Conservation (phyloP, 805 yeast species). For the Wickerhamiella vanderwaltii region DNA sequence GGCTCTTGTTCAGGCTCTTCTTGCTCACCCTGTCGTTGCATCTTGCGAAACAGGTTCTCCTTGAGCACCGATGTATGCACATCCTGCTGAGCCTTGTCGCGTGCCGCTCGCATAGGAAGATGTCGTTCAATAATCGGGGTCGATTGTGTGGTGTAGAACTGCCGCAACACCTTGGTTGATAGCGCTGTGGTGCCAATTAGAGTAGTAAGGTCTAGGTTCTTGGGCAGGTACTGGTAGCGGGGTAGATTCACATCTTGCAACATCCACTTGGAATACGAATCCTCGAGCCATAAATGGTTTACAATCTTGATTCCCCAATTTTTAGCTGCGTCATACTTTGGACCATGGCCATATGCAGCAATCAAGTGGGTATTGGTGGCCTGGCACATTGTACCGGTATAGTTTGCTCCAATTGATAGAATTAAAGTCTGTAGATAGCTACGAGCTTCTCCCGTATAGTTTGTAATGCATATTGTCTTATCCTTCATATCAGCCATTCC, state of each 20-base stretch:
- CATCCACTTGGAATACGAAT: constrained; percentile 54
- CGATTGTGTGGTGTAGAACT: constrained; percentile 26
- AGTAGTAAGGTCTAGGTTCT: constrained; percentile 33
- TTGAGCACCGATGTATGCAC: constrained; percentile 59
- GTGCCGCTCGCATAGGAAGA: constrained; percentile 35
- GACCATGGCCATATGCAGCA: constrained; percentile 55
- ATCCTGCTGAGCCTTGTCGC: constrained; percentile 50
- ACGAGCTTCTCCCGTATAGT: constrained; percentile 78
- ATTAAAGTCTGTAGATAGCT: constrained; percentile 54
- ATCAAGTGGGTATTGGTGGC: constrained; percentile 59
- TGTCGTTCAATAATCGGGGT: constrained; percentile 14
- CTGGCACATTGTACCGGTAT: constrained; percentile 52
- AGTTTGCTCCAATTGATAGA: constrained; percentile 59
- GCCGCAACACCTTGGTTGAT: constrained; percentile 31
- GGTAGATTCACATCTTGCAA: constrained; percentile 35
- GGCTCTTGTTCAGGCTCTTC: constrained; percentile 21
- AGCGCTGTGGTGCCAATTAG: constrained; percentile 43
- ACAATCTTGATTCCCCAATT: constrained; percentile 57
- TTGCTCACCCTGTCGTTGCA: constrained; percentile 21
- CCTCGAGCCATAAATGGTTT: constrained; percentile 85
- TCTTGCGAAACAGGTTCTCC: constrained; percentile 50
- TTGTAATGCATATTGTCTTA: constrained; percentile 55
- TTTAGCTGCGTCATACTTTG: constrained; percentile 60
- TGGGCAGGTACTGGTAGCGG: constrained; percentile 39
- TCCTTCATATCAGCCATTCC: constrained; percentile 44